phyloP scores from a whole-genome alignment of 169 alveolate species.

The Besnoitia besnoiti region DNA sequence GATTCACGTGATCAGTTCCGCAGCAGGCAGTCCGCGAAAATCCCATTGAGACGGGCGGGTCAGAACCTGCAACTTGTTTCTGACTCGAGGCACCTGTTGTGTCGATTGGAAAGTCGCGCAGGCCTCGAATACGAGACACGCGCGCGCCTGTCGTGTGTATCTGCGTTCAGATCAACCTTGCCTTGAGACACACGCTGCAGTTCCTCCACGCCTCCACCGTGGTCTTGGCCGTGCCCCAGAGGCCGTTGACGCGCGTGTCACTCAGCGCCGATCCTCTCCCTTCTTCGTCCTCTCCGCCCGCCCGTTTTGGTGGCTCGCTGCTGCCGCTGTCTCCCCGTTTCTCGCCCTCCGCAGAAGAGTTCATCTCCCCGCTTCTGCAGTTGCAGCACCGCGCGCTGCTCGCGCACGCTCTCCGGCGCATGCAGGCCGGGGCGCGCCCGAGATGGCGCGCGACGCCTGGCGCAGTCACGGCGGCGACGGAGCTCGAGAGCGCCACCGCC shows the following conservation, averaged over 20 bases:
- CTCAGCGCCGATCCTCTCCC: background rate
- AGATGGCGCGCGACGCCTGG: no score
- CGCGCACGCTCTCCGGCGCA: background rate
- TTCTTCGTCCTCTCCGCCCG: background rate
- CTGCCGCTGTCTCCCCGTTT: background rate
- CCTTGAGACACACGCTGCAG: background rate
- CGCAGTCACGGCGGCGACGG: no score
- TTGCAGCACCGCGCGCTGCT: background rate
- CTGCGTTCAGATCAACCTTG: background rate
- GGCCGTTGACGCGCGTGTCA: background rate
- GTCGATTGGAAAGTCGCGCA: no score
- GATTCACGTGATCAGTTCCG: no score
- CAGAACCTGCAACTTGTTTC: no score
- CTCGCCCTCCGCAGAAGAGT: background rate
- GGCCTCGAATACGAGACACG: no score
- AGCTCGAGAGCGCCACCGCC: background rate
- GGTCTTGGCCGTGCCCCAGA: background rate
- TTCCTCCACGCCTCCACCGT: background rate
- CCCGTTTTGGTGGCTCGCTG: background rate
- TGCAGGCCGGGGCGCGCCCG: background rate
- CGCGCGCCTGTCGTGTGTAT: no score
- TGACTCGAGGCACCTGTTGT: no score
- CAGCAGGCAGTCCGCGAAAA: no score
- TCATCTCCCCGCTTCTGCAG: background rate
- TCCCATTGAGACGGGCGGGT: no score